Evolutionary conservation across 306 rosid genomes (phyloP).

Genomic region (Leucaena leucocephala): DNA sequence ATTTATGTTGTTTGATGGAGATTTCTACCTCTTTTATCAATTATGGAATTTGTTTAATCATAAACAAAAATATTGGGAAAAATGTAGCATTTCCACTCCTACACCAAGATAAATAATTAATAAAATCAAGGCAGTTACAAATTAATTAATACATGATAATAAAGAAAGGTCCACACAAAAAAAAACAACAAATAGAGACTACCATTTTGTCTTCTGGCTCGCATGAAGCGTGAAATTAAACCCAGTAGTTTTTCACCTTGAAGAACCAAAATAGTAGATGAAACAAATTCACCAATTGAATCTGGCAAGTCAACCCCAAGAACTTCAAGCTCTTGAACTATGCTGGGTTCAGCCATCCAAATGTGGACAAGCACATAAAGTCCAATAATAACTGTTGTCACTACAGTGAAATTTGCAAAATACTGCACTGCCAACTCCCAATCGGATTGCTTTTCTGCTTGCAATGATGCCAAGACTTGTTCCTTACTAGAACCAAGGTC

Average conservation of each 20-base stretch:
- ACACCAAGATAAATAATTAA: background rate
- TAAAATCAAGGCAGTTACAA: background rate
- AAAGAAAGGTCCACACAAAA: background rate
- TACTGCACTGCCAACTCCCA: conserved; percentile 76
- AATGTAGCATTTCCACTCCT: background rate
- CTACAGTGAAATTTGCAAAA: conserved; percentile 71
- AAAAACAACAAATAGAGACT: conserved; percentile 34
- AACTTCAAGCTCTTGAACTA: conserved; percentile 80
- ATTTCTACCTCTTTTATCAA: background rate
- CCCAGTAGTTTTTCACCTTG: conserved; percentile 73
- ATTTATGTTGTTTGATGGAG: background rate
- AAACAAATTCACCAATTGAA: conserved; percentile 79
- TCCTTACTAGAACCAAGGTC: too few species aligned
- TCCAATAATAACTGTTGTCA: conserved; percentile 58
- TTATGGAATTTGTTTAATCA: background rate
- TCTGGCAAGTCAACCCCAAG: conserved; percentile 94
- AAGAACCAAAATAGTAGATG: conserved; percentile 67
- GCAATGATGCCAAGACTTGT: conserved; percentile 79
- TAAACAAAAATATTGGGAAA: background rate
- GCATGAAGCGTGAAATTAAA: conserved; percentile 77
- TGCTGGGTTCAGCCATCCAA: conserved; percentile 60
- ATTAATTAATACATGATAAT: background rate
- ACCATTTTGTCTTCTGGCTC: conserved; percentile 80
- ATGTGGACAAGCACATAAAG: conserved; percentile 75
- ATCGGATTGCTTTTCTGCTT: conserved; percentile 67